phyloP scores from a whole-genome alignment of 2,329 filamentous ascomycete species.

The Escovopsis sp. region DNA sequence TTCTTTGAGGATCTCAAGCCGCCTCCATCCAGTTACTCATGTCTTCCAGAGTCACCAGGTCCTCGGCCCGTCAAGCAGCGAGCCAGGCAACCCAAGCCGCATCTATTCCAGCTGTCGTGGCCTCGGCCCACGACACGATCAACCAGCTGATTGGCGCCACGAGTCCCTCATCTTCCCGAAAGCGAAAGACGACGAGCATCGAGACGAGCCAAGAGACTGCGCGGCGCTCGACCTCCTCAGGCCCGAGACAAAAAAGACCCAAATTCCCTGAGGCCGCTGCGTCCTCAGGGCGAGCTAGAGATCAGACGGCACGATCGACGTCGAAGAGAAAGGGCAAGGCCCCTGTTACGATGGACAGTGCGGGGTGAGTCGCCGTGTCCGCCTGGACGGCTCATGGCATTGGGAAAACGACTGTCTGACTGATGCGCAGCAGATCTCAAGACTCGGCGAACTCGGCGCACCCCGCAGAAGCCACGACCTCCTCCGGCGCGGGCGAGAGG shows the following conservation, averaged over 20 bases:
- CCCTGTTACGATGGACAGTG: slow-evolving; percentile 51
- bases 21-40: slow-evolving; percentile 45
- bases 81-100: slow-evolving; percentile 36
- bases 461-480: background rate
- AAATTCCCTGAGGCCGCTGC: slow-evolving; percentile 40
- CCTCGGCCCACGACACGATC: slow-evolving; percentile 11
- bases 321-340: slow-evolving; percentile 46
- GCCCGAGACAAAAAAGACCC: slow-evolving; percentile 55
- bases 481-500: slow-evolving; percentile 47
- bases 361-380: slow-evolving; percentile 37
- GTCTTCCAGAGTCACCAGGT: slow-evolving; percentile 93
- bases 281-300: slow-evolving; percentile 18
- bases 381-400: background rate
- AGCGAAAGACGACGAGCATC: slow-evolving; percentile 56
- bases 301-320: slow-evolving; percentile 19
- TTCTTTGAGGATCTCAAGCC: slow-evolving; percentile 9
- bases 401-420: background rate
- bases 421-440: slow-evolving; percentile 1
- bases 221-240: slow-evolving; percentile 19
- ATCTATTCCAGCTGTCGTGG: slow-evolving; percentile 23
- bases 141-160: slow-evolving; percentile 26
- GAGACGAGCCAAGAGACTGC: slow-evolving; percentile 29
- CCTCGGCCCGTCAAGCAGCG: slow-evolving; percentile 79
- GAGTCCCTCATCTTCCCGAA: slow-evolving; percentile 37
- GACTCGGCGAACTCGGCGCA: slow-evolving; percentile 1